Base-by-base conservation (phyloP, 306 rosid species). In the Dalbergia cultrata region DNA sequence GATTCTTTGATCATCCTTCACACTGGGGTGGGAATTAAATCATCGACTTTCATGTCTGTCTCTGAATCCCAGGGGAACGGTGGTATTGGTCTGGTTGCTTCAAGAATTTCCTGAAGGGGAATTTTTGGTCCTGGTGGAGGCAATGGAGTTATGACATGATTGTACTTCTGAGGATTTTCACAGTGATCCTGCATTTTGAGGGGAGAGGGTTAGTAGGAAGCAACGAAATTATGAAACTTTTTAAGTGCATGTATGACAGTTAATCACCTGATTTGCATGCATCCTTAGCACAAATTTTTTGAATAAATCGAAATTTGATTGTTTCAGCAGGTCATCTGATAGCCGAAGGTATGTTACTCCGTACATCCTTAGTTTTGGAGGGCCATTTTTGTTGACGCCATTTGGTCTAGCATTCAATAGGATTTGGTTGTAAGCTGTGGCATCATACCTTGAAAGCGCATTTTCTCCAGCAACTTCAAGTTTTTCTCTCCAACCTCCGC, bases 401-500 rank as follows among this genome's bases (percentile, higher is more conserved):
- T 90, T 90, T 76, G 98, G 97, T 81, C 98, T 89, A 50, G 97
- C 97, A 65, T 94, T 94, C 75, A 94, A 56, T 84, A 92, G 86
- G 85, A 94, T 92, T 84, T 92, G 97, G 81, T 95, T 86, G 81
- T 91, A 92, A 72, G 83, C 97, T 72, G 84, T 78, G 49, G 86
- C 80, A 76, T 86, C 98, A 67, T 88, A 91, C 83, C 95, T 92
- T 72, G 95, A 13, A 72, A 95, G 97, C 75, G 97, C 97, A 81
- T 95, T 95, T 88, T 95, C 98, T 74, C 97, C 98, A 3, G 98
- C 98, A 75, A 91, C 97, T 83, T 84, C 91, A 49, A 90, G 81
- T 57, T 80, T 58, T 81, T 92, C 97, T 86, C 88, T 90, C 98
- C 98, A 92, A 68, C 89, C 93, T 72, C 87, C 97, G 86, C 97